Evolutionary conservation across 2,329 filamentous ascomycete genomes (phyloP), one percentile per base, ranked within the genome.

Genomic region (Colletotrichum liriopes): DNA sequence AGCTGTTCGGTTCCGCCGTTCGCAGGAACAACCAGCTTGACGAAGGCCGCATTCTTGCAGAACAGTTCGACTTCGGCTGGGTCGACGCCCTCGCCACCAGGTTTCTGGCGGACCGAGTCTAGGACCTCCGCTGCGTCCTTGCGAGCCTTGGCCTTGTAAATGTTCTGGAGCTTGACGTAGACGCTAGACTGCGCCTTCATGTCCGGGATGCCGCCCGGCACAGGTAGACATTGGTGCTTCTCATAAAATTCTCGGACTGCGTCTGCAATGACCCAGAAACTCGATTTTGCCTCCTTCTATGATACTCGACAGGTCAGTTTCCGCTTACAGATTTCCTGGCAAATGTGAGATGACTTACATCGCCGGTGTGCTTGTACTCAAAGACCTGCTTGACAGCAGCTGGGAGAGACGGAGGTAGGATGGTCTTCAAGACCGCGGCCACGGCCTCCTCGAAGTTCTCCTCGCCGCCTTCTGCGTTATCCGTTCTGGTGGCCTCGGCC

Each of bases 381-480:
- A 99, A 96, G 11, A 98, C 91, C 74, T 96, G 91, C 74, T 89
- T 90, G 51, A 97, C 88, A 3, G 91, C 89, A 55, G 89, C 89
- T 51, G 93, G 91, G 26, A 97, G 81, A 35, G 88, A 89, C 56
- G 92, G 91, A 23, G 87, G 84, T 54, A 92, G 91, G 41, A 99
- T 86, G n/a, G 93, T 93, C 82, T 97, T 97, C 77, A 98, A 86
- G 1, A 98, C 95, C 6, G 95, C 94, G 18, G 91, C 91, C 56
- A 92, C 91, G 5, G 96, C 97, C 82, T 99, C 96, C 73, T 98
- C 94, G 78, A 95, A 99, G 81, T 99, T 99, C 84, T 99, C 96
- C 79, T 99, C 96, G 68, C 93, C 94, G 56, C 95, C 95, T 80
- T 97, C 95, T 0, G 94, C 82, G 70, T 91, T 97, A 76, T 92